Evolutionary conservation across 2,329 filamentous ascomycete genomes (phyloP).

Genomic region (Colletotrichum endophyticum): DNA sequence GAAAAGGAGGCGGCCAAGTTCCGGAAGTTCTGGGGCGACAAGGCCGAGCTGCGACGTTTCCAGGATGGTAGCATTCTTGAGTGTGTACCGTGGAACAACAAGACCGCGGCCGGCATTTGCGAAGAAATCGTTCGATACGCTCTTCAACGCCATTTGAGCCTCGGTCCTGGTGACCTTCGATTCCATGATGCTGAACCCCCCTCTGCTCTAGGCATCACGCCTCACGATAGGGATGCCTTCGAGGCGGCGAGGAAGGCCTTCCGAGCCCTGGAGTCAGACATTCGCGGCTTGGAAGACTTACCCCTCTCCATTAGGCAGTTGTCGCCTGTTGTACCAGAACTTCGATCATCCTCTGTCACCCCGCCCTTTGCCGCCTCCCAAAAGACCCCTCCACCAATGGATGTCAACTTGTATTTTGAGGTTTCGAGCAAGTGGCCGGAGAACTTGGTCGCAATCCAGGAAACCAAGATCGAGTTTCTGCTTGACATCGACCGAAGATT

Average conservation of each 20-base stretch:
- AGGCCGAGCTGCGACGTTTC: slow-evolving; percentile 90
- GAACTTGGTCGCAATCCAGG: slow-evolving; percentile 86
- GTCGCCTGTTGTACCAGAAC: slow-evolving; percentile 71
- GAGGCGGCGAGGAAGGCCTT: slow-evolving; percentile 74
- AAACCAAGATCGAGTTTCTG: slow-evolving; percentile 90
- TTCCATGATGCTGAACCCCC: slow-evolving; percentile 57
- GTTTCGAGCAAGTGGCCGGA: slow-evolving; percentile 94
- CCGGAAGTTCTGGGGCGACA: slow-evolving; percentile 92
- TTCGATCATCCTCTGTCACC: slow-evolving; percentile 74
- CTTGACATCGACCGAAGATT: slow-evolving; percentile 77
- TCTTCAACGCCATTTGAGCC: slow-evolving; percentile 71
- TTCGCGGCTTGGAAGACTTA: slow-evolving; percentile 80
- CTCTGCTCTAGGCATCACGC: slow-evolving; percentile 49
- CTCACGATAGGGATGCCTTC: slow-evolving; percentile 64
- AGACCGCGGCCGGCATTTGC: slow-evolving; percentile 68
- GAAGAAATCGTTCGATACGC: slow-evolving; percentile 81
- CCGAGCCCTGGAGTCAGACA: slow-evolving; percentile 73
- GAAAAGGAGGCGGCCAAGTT: slow-evolving; percentile 83
- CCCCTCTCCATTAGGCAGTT: slow-evolving; percentile 88
- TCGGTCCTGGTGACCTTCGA: slow-evolving; percentile 57
- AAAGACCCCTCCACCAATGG: slow-evolving; percentile 63
- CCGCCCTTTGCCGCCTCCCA: slow-evolving; percentile 52
- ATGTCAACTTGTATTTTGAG: slow-evolving; percentile 89
- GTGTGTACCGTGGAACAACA: slow-evolving; percentile 83
- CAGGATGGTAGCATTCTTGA: slow-evolving; percentile 94